Percentiles rank a stretch among this genome's conserved stretches.
Conservation (phyloP, 805 yeast species). For the Naumovozyma castellii region DNA sequence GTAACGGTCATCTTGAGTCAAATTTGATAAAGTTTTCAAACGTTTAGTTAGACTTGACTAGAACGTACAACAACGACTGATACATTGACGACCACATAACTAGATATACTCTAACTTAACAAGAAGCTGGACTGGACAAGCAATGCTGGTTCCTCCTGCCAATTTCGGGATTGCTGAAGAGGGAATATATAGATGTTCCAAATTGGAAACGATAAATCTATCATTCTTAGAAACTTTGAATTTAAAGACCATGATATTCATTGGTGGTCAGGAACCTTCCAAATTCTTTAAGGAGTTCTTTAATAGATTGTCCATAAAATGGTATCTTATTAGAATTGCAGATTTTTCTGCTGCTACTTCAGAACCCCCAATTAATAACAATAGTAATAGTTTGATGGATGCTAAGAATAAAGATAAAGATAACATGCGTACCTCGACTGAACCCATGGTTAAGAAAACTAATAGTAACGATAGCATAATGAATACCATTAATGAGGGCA, state of each 20-base stretch:
- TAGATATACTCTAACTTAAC: no score
- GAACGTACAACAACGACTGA: no score
- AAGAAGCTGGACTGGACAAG: no score
- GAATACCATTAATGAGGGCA: neutral
- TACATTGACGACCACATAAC: no score
- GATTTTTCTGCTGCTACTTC: conserved; percentile 17
- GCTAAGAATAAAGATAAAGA: neutral
- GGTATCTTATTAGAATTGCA: conserved; percentile 31
- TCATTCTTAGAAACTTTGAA: conserved; percentile 70
- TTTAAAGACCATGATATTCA: conserved; percentile 56
- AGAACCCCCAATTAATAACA: conserved; percentile 1
- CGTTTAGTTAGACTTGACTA: no score
- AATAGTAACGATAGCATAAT: neutral
- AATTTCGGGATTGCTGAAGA: conserved; percentile 87
- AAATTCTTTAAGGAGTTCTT: conserved; percentile 59
- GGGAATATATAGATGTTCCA: conserved; percentile 75
- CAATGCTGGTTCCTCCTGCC: conserved; percentile 86
- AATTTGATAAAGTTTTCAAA: no score
- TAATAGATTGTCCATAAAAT: conserved; percentile 43
- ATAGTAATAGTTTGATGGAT: neutral
- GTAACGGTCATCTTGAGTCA: no score
- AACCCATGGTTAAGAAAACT: neutral
- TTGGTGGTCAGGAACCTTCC: conserved; percentile 83
- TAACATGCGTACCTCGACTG: conserved; percentile 3
- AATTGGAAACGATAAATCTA: conserved; percentile 63